These are phyloP conservation scores for Albugo candida DNA, from an alignment of 352 stramenopile species.

Conservation along the genomic window DNA sequence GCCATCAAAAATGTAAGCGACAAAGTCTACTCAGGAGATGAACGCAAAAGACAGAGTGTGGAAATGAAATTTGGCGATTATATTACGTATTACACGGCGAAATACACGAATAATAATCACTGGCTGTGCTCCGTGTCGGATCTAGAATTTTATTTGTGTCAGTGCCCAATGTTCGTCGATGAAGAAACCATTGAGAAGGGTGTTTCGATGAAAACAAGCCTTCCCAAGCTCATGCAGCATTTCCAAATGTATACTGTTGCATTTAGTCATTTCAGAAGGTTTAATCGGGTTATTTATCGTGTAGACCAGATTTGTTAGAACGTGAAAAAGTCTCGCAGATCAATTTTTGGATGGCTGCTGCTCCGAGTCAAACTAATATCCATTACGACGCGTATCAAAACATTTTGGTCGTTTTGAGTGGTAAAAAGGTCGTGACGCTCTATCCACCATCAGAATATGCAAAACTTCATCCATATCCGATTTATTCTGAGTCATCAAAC, in stretches of 20 bases:
- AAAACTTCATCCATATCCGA: slow-evolving; percentile 31
- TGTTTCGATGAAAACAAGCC: slow-evolving; percentile 16
- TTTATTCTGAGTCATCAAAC: slow-evolving; percentile 58
- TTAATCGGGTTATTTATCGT: background rate
- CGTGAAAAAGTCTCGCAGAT: slow-evolving; percentile 34
- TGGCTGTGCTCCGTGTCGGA: slow-evolving; percentile 50
- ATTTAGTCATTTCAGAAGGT: background rate
- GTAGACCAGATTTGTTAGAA: background rate
- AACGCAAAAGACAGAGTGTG: slow-evolving; percentile 37
- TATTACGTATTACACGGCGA: slow-evolving; percentile 41
- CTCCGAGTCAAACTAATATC: slow-evolving; percentile 30
- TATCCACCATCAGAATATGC: slow-evolving; percentile 37
- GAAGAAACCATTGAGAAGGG: slow-evolving; percentile 6
- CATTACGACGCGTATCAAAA: slow-evolving; percentile 77
- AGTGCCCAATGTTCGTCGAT: slow-evolving; percentile 29
- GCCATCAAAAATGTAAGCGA: no score
- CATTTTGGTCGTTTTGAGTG: slow-evolving; percentile 45
- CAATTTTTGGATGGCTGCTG: slow-evolving; percentile 70
- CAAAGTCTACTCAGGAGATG: slow-evolving; percentile 28
- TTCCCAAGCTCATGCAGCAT: slow-evolving; percentile 35
- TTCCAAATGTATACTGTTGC: slow-evolving; percentile 22
- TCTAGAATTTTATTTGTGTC: slow-evolving; percentile 69
- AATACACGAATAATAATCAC: slow-evolving; percentile 18
- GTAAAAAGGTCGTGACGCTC: slow-evolving; percentile 44
- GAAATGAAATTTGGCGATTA: slow-evolving; percentile 71